Percentiles rank a stretch among this genome's conserved stretches.
These are phyloP conservation scores for Poterioochromonas sp. DNA, from an alignment of 352 stramenopile genomes.

Conservation along the genomic window DNA sequence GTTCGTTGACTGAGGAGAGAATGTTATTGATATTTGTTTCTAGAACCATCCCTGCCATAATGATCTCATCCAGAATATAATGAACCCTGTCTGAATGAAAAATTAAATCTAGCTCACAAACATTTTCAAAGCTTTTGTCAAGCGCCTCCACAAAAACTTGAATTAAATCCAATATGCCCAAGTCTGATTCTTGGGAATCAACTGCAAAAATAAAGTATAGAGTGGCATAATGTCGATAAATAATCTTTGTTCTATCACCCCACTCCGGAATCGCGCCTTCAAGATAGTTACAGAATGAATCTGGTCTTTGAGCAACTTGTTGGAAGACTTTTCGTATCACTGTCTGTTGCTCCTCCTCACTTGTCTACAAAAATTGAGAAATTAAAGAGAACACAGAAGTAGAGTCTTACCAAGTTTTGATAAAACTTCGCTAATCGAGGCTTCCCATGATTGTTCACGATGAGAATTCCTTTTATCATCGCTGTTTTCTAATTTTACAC, in stretches of 20 bases:
- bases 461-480: constrained; percentile 98
- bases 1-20: constrained; percentile 89
- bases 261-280: constrained; percentile 86
- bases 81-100: constrained; percentile 96
- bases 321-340: constrained; percentile 96
- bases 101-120: constrained; percentile 98
- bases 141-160: constrained; percentile 91
- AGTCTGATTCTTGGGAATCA: constrained; percentile 93
- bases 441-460: constrained; percentile 99
- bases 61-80: constrained; percentile 96
- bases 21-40: constrained; percentile 98
- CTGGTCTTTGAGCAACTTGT: constrained; percentile 91
- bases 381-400: too few relatives aligned
- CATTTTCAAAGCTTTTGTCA: constrained; percentile 99
- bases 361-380: too few relatives aligned
- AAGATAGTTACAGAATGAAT: constrained; percentile 98
- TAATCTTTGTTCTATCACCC: constrained; percentile 93
- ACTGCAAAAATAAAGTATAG: constrained; percentile 99
- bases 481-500: too few relatives aligned
- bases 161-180: constrained; percentile 97
- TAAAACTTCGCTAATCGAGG: constrained; percentile 98
- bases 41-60: constrained; percentile 98
- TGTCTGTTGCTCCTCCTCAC: constrained; percentile 86
- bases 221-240: constrained; percentile 98
- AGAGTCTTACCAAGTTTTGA: constrained; percentile 84